Base-by-base conservation (phyloP, 352 stramenopile species). In the Saprolegnia diclina region DNA sequence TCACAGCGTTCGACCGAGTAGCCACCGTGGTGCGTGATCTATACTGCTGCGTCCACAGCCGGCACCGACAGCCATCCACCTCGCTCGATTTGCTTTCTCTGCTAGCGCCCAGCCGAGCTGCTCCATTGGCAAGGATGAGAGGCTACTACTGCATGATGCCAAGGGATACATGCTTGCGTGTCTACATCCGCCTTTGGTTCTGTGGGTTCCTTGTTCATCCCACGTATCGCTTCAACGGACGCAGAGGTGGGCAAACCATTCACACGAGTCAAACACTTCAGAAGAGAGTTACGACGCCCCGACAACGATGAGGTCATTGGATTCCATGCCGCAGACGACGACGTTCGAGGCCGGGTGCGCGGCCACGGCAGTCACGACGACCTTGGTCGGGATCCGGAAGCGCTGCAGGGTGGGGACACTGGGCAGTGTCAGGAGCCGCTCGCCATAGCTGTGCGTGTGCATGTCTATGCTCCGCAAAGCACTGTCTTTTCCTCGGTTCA, bases 381-480 rank as follows among this genome's bases (percentile, higher is more conserved):
- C 73, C 44, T 61, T 57, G 59, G 76, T 85, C 1, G 80, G 72
- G 37, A 88, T 81, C 21, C 77, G 80, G 32, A 88, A 83, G 5
- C 80, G 77, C 56, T 82, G 77, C 7, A 83, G 71, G 4, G 76
- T 67, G 46, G 77, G 73, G 11, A 83, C 61, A 26, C 74, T 40
- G 54, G 56, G 42, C 42, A 48, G 42, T 7, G 75, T 46, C 13
- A 54, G 46, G n/a, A 29, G 46, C 24, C 52, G 52, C 35, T 59
- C 52, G 19, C 52, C 52, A 9, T 59, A 59, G 35, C 35, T 59
- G 24, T 35, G 52, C 35, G 52, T 59, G 24, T 56, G 65, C 65
- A 65, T 71, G 32, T 71, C 52, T 69, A 65, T 7, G 5, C 1
- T 6, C 7, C 7, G 2, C 26, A 19, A 10, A 18, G 19, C 22